Base-by-base conservation (phyloP, 2,329 filamentous ascomycete species). In the Alternaria gaisen region DNA sequence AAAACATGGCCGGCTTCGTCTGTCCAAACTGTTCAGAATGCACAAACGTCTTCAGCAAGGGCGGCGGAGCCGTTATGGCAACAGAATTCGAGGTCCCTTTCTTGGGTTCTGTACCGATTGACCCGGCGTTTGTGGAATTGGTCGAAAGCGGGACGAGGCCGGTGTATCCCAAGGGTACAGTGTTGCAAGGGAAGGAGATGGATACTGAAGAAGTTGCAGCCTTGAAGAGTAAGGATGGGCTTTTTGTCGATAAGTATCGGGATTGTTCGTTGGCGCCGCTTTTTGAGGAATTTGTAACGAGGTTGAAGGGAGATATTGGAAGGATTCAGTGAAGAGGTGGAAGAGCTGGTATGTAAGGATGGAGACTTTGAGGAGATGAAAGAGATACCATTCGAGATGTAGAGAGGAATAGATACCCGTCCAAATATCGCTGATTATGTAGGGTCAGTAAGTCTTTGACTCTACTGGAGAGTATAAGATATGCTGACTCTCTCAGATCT, bases 1-100 rank as follows among this genome's bases (percentile, higher is more conserved):
- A 99, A 82, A 99, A 99, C 77, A 98, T 99, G 95, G 90, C 90
- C 67, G 92, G 92, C 3, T 96, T 92, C 71, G 91, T 95, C n/a
- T 95, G 92, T 74, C 87, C 87, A 14, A 88, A 87, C 62, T 89
- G 87, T 73, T 85, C 85, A 52, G 93, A 97, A 77, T 96, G 94
- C 80, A 97, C 92, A 53, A 92, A 98, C 79, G 87, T 98, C 53
- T 99, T 99, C 77, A 93, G 90, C 53, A 94, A 91, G 56, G 95
- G 95, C 4, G 95, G 95, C 4, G 95, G 95, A 8, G 84, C 92
- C 77, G 86, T 91, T 24, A 97, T 99, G 93, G 93, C 94, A 7
- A 82, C 87, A 48, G 93, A 98, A 69, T 95, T 97, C 75, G 83
- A 83, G 0, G 92, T 98, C 36, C 87, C 86, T 16, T 98, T 97